A percentile compares a stretch with the other conserved stretches of the same genome.
Conservation (phyloP, 805 yeast genomes). For the Candida khao-thaluensis region DNA sequence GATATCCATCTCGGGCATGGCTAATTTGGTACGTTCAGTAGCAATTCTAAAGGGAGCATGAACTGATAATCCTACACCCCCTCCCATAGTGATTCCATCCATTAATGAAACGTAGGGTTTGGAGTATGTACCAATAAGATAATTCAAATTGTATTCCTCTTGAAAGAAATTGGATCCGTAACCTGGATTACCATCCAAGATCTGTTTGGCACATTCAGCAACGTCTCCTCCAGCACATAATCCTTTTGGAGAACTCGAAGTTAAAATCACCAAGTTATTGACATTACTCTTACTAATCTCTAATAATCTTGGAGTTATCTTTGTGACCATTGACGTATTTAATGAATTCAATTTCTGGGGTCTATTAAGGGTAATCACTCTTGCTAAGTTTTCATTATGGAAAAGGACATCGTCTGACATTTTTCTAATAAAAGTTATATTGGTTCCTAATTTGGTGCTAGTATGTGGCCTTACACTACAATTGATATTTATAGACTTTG, state of each 20-base stretch:
- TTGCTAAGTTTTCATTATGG: conserved; percentile 58
- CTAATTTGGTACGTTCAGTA: conserved; percentile 86
- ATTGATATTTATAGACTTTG: not conserved
- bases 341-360: conserved; percentile 83
- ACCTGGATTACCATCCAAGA: conserved; percentile 44
- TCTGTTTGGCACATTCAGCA: conserved; percentile 67
- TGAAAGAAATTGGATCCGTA: conserved; percentile 68
- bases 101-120: conserved; percentile 85
- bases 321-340: conserved; percentile 68
- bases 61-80: conserved; percentile 90
- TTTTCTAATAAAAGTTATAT: conserved; percentile 1
- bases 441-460: not conserved
- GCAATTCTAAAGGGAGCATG: conserved; percentile 92
- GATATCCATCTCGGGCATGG: conserved; percentile 98
- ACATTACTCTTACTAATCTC: conserved; percentile 74
- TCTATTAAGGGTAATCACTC: conserved; percentile 76
- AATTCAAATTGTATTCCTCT: conserved; percentile 78
- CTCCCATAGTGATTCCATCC: conserved; percentile 97
- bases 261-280: conserved; percentile 65
- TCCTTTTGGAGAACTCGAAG: conserved; percentile 64
- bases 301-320: conserved; percentile 66
- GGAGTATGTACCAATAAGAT: conserved; percentile 72
- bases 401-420: conserved; percentile 58
- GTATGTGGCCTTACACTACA: not conserved
- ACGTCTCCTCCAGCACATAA: conserved; percentile 98